Evolutionary conservation across 1,284 basidiomycete genomes (phyloP).

Genomic region (Rhodotorula mucilaginosa): DNA sequence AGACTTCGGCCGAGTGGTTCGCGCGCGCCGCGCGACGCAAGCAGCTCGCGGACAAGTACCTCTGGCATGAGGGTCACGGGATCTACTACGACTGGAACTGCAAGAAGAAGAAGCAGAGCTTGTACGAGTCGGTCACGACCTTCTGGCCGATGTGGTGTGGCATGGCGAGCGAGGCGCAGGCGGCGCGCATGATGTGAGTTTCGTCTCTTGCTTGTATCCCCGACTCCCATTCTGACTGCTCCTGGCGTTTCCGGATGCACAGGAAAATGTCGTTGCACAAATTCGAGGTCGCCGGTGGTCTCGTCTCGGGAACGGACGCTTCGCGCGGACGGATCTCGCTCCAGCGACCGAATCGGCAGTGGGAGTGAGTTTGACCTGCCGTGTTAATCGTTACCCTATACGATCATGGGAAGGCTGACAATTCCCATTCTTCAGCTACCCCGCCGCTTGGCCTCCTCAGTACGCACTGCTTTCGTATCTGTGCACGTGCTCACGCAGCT

Average conservation of each 20-base stretch:
- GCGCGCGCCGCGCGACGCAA: slow-evolving; percentile 76
- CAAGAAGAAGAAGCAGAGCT: slow-evolving; percentile 78
- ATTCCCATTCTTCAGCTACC: slow-evolving; percentile 25
- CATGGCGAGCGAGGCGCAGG: slow-evolving; percentile 90
- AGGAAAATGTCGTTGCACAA: slow-evolving; percentile 83
- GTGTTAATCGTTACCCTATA: too few relatives aligned
- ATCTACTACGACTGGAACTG: slow-evolving; percentile 98
- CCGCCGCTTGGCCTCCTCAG: slow-evolving; percentile 78
- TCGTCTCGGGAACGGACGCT: slow-evolving; percentile 94
- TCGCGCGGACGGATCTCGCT: slow-evolving; percentile 92
- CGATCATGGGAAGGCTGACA: too few relatives aligned
- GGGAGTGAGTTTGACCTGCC: slow-evolving; percentile 57
- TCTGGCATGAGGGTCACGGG: slow-evolving; percentile 91
- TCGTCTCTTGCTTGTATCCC: background rate
- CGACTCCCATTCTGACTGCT: background rate
- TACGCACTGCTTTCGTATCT: slow-evolving; percentile 51
- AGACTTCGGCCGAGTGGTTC: slow-evolving; percentile 85
- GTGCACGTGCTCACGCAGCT: background rate
- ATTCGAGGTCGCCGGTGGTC: slow-evolving; percentile 93
- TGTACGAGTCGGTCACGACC: slow-evolving; percentile 92
- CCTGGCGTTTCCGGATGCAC: slow-evolving; percentile 2
- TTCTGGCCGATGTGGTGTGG: slow-evolving; percentile 98
- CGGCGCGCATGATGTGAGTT: slow-evolving; percentile 82
- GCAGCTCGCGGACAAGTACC: slow-evolving; percentile 84
- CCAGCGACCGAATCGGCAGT: slow-evolving; percentile 96